Base-by-base conservation (phyloP, 768 basidiomycete genomes). In the Boletus insuetus region DNA sequence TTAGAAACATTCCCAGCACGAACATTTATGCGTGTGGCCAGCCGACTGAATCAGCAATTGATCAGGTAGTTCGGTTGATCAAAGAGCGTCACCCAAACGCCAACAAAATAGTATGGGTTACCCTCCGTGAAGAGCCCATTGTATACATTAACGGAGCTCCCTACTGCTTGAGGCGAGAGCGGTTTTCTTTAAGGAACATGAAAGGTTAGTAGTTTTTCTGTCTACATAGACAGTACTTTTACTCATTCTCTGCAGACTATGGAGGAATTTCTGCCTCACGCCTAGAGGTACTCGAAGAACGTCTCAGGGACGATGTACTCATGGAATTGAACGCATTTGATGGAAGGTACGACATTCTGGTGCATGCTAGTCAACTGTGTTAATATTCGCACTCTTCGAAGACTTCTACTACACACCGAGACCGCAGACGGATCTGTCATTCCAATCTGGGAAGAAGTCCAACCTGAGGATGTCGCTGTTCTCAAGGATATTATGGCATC, bases 391-490 rank as follows among this genome's bases (percentile, higher is more conserved):
- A 41, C 39, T 10, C 3, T 39, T 35, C 14, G 16, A 58, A 92
- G 91, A 46, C 72, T 98, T 0, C 77, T 99, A 2, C 78, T 99
- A 24, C 96, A 98, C 64, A 89, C 91, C 2, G 97, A 99, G 74
- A 85, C 87, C 0, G 63, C 82, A 0, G 91, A 94, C 58, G 94
- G 96, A 6, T 81, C 89, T 6, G 89, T 99, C 8, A 82, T 94
- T 6, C 95, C 97, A 0, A 78, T 97, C 2, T 99, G 96, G 96
- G 96, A 98, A 69, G 90, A 93, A 59, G 92, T 91, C 4, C 79
- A 79, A 39, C 70, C 78, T 34, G 74, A 79, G 10, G 79, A 91
- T 60, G 87, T 98, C 14, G 82, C 84, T 31, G 90, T 92, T 1
- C 77, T 97, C 40, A 89, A 90, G 66, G 92, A 97, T 48, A 82